Evolutionary conservation across 2,329 filamentous ascomycete species (phyloP).

Genomic region (Chrysosporium keratinophilum): DNA sequence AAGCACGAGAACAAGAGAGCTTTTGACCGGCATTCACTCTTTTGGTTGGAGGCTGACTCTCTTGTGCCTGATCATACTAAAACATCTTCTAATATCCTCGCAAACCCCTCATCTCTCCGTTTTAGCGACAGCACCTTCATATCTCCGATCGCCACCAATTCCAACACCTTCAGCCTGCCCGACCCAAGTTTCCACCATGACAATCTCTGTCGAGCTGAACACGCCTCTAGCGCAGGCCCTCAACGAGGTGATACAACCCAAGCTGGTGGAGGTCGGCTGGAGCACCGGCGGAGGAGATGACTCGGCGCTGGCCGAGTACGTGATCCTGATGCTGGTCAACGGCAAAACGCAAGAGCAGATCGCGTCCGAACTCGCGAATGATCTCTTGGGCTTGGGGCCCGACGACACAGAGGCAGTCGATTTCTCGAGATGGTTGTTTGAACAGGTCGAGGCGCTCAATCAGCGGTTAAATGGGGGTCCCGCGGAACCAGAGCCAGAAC

Average conservation of each 20-base stretch:
- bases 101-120: background rate
- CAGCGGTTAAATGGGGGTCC: constrained; percentile 48
- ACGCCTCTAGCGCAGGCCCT: constrained; percentile 79
- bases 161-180: background rate
- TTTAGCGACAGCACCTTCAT: background rate
- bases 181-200: constrained; percentile 44
- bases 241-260: constrained; percentile 72
- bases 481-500: constrained; percentile 20
- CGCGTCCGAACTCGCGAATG: constrained; percentile 72
- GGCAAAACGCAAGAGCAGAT: constrained; percentile 88
- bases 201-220: constrained; percentile 63
- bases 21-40: background rate
- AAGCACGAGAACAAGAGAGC: no score
- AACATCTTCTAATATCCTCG: background rate
- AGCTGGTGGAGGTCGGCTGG: constrained; percentile 89
- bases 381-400: constrained; percentile 69
- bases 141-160: constrained; percentile 2
- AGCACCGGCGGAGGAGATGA: constrained; percentile 69
- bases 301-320: constrained; percentile 83
- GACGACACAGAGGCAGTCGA: constrained; percentile 73
- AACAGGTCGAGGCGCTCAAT: constrained; percentile 63
- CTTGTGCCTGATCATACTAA: background rate
- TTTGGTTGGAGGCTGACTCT: background rate
- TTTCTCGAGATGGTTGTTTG: constrained; percentile 89
- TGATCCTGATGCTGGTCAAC: constrained; percentile 93